Base-by-base conservation (phyloP, 139 green algal genomes). In the Raphidocelis subcapitata region DNA sequence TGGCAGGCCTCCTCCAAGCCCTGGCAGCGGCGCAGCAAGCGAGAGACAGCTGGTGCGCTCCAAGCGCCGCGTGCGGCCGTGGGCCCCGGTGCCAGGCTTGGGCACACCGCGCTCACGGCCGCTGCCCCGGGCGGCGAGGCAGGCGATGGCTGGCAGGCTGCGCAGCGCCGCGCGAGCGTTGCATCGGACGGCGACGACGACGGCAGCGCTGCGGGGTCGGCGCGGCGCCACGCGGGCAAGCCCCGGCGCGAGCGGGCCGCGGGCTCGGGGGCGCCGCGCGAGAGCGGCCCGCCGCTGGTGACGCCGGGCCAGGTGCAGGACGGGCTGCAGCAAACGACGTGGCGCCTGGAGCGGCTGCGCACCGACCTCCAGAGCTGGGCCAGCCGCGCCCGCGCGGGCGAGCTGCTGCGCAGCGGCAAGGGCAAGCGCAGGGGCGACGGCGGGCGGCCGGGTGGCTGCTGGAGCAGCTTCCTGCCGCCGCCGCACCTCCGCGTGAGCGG, bases 401-500 rank as follows among this genome's bases (percentile, higher is more conserved):
- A 55, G 5, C 55, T 66, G 66, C 31, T 49, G 15, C 28, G 23
- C 24, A 35, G 36, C 37, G 62, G 32, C 36, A 51, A 35, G 0
- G 20, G n/a, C 0, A 20, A 49, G 62, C 28, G 21, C 33, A 41
- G 10, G 32, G 37, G 68, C 63, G 57, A 35, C 52, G 55, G 51
- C 55, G 47, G 56, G 56, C 3, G 18, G 26, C 46, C 26, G 28
- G 64, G 44, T 18, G 51, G 61, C 60, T 68, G 70, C 64, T 79
- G 69, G 76, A 67, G 29, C 29, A 75, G 63, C 59, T 67, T 82
- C 32, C 29, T 82, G 32, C 33, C 24, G 1, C 35, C 52, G 29
- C 54, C 76, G 44, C 69, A 82, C 41, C n/a, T 82, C 36, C 66
- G 74, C 55, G 71, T 87, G 20, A 72, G 63, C 3, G 81, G 77